phyloP scores from a whole-genome alignment of 2,329 filamentous ascomycete species.

The Cordyceps fumosorosea region DNA sequence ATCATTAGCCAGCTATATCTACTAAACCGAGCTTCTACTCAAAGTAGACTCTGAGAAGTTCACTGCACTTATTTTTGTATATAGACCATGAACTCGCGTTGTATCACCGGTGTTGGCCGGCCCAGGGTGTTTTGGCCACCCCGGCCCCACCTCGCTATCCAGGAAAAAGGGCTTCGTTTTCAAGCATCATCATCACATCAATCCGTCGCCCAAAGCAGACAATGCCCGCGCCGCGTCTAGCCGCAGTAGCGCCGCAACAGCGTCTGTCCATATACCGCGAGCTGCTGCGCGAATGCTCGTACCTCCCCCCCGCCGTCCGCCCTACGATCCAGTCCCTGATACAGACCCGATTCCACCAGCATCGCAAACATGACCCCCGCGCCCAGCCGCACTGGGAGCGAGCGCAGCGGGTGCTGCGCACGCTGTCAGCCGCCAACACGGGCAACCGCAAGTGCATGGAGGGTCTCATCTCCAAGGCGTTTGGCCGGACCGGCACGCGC shows the following conservation, averaged over 20 bases:
- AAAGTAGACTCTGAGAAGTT: too few species aligned
- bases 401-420: constrained; percentile 38
- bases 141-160: not conserved
- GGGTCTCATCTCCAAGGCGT: constrained; percentile 40
- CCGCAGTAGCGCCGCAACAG: not conserved
- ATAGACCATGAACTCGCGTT: too few species aligned
- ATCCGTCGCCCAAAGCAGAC: not conserved
- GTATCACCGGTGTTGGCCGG: not conserved
- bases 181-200: not conserved
- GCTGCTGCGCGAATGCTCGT: constrained; percentile 53
- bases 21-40: too few species aligned
- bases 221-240: constrained; percentile 2
- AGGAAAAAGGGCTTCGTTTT: not conserved
- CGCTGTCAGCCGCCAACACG: constrained; percentile 45
- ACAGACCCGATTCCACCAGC: constrained; percentile 38
- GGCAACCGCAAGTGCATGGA: constrained; percentile 43
- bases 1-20: too few species aligned
- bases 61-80: too few species aligned
- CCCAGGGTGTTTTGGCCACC: too few species aligned
- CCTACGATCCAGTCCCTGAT: constrained; percentile 38
- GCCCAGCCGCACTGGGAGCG: constrained; percentile 29
- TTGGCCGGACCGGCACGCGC: constrained; percentile 46
- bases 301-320: constrained; percentile 48
- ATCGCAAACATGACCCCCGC: constrained; percentile 25
- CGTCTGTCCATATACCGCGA: constrained; percentile 42